These are phyloP conservation scores for Globisporangium radiosum DNA, from an alignment of 352 stramenopile genomes.

Conservation along the genomic window DNA sequence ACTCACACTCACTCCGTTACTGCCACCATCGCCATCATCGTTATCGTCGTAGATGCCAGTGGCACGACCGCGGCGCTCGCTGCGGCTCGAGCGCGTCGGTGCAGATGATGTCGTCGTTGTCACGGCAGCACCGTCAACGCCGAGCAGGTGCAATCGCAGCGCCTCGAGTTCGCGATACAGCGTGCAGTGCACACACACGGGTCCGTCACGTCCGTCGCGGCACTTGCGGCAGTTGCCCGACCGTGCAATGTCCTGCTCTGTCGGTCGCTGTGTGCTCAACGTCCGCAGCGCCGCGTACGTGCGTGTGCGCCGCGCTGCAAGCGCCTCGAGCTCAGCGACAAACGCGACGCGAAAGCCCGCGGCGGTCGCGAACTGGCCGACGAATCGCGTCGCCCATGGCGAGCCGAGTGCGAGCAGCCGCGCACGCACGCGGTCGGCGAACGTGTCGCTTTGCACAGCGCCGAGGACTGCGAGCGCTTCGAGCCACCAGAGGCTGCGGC, in stretches of 20 bases:
- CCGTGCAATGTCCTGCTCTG: constrained; percentile 37
- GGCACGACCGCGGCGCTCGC: background rate
- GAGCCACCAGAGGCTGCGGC: constrained; percentile 37
- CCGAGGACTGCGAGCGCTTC: constrained; percentile 32
- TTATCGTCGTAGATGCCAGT: constrained; percentile 2
- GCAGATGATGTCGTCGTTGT: too few relatives aligned
- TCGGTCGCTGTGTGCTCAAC: constrained; percentile 31
- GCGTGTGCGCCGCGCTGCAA: constrained; percentile 25
- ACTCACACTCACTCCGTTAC: background rate
- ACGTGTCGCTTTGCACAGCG: constrained; percentile 13
- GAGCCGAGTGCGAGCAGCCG: constrained; percentile 34
- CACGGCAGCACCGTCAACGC: constrained; percentile 25
- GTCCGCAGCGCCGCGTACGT: constrained; percentile 30
- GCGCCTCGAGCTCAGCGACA: constrained; percentile 35
- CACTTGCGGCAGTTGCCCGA: constrained; percentile 69
- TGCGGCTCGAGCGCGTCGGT: background rate
- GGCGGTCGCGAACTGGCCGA: constrained; percentile 30
- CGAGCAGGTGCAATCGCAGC: constrained; percentile 50
- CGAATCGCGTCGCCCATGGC: constrained; percentile 43
- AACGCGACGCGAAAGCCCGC: constrained; percentile 44
- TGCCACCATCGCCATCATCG: constrained; percentile 8
- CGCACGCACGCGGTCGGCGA: constrained; percentile 40
- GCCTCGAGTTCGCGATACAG: constrained; percentile 58
- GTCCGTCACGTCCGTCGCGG: constrained; percentile 45
- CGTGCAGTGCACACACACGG: constrained; percentile 56